These are phyloP conservation scores for Puccinia hordei DNA, from an alignment of 1,284 basidiomycete genomes.

Conservation along the genomic window DNA sequence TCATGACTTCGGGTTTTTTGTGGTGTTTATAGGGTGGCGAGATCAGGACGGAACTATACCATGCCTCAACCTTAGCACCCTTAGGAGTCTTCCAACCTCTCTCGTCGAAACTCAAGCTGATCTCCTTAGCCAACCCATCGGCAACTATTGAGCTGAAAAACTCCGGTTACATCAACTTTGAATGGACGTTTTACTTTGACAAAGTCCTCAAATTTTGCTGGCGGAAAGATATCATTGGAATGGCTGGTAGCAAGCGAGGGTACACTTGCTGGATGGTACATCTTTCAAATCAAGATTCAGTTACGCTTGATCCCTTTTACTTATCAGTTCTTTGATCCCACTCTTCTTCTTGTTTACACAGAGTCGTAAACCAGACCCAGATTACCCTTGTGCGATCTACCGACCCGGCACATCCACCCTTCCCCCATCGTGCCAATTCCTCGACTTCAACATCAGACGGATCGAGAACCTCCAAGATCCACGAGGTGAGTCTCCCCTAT, in stretches of 20 bases:
- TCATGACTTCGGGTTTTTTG: too few relatives aligned
- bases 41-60: constrained; percentile 15
- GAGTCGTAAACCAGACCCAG: constrained; percentile 46
- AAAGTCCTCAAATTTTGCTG: constrained; percentile 29
- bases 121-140: constrained; percentile 20
- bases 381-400: constrained; percentile 48
- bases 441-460: constrained; percentile 45
- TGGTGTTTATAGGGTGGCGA: not conserved
- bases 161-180: constrained; percentile 39
- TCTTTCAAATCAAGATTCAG: not conserved
- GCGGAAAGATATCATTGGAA: constrained; percentile 35
- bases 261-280: constrained; percentile 47
- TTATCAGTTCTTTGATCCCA: too few relatives aligned
- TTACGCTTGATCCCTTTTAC: not conserved
- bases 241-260: constrained; percentile 27
- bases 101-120: constrained; percentile 18
- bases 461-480: constrained; percentile 42
- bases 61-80: constrained; percentile 13
- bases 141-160: constrained; percentile 16
- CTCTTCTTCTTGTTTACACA: not conserved
- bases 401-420: constrained; percentile 1
- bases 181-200: constrained; percentile 43
- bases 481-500: not conserved
- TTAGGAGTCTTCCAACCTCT: constrained; percentile 2
- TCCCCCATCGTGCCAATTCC: constrained; percentile 38